Conservation (phyloP, 73 alveolate genomes). For the Paramecium primaurelia region DNA sequence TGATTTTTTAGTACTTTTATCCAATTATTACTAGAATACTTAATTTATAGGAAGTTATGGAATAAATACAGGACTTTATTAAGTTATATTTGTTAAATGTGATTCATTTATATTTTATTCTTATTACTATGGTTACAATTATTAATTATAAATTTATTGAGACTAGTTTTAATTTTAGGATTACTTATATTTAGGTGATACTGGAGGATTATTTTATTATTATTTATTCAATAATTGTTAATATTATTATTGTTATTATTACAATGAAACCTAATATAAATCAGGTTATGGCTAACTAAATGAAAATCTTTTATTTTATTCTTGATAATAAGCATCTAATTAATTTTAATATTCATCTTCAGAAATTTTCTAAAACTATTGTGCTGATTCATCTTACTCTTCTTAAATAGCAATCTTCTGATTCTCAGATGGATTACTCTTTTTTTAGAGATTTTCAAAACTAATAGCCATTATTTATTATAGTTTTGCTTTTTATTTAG, state of each 20-base stretch:
- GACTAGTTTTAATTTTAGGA: not conserved
- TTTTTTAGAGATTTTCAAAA: not conserved
- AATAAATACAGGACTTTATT: conserved; percentile 11
- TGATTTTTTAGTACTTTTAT: not conserved
- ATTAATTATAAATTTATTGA: not conserved
- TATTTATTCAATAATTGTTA: not conserved
- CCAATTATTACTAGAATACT: not conserved
- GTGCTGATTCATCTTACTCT: not conserved
- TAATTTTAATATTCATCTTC: not conserved
- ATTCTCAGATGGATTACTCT: not conserved
- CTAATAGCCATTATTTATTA: not conserved
- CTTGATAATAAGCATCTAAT: not conserved
- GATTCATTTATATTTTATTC: not conserved
- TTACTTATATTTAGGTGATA: not conserved
- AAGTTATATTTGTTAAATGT: not conserved
- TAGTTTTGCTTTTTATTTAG: not conserved
- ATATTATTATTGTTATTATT: not conserved
- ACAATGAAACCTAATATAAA: not conserved
- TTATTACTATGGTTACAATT: not conserved
- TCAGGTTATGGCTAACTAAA: not conserved
- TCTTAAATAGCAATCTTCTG: not conserved
- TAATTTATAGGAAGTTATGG: not conserved
- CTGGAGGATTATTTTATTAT: not conserved
- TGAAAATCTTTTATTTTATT: not conserved
- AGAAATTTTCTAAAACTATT: not conserved